A percentile compares a stretch with the other conserved stretches of the same genome.
phyloP scores from a whole-genome alignment of 2,329 filamentous ascomycete genomes.

The Parascedosporium putredinis region DNA sequence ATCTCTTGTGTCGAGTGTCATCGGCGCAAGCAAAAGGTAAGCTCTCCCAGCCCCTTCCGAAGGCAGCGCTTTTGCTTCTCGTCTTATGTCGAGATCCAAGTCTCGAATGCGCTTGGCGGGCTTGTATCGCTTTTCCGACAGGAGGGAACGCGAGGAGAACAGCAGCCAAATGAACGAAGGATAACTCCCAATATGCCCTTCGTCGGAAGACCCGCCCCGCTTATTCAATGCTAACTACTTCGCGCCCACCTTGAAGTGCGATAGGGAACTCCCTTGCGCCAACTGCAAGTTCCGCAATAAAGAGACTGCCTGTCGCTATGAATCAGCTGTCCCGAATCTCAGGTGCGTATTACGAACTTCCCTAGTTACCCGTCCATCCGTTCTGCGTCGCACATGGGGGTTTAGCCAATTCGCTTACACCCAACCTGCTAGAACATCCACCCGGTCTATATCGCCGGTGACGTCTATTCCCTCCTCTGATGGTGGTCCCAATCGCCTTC shows the following conservation, averaged over 20 bases:
- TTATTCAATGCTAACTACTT: neutral
- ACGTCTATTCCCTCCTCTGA: neutral
- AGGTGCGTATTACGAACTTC: neutral
- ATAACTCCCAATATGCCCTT: no score
- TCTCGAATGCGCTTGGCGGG: no score
- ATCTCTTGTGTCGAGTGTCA: conserved; percentile 57
- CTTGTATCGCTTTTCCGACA: no score
- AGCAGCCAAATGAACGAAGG: no score
- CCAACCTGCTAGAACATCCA: conserved; percentile 18
- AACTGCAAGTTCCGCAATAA: conserved; percentile 50
- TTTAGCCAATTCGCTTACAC: no score
- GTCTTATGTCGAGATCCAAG: neutral
- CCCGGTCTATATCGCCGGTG: conserved; percentile 1
- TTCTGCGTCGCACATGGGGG: no score
- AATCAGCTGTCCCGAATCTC: conserved; percentile 25
- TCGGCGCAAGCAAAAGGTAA: conserved; percentile 50
- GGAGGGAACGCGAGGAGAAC: no score
- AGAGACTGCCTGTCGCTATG: conserved; percentile 44
- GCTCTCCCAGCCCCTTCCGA: neutral
- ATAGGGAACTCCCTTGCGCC: conserved; percentile 47
- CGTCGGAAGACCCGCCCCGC: no score
- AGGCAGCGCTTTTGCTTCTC: neutral
- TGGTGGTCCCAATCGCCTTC: neutral
- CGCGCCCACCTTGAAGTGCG: conserved; percentile 34
- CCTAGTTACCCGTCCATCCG: no score